Conservation (phyloP, 2,329 filamentous ascomycete genomes). For the Phaeosphaeria sp. region DNA sequence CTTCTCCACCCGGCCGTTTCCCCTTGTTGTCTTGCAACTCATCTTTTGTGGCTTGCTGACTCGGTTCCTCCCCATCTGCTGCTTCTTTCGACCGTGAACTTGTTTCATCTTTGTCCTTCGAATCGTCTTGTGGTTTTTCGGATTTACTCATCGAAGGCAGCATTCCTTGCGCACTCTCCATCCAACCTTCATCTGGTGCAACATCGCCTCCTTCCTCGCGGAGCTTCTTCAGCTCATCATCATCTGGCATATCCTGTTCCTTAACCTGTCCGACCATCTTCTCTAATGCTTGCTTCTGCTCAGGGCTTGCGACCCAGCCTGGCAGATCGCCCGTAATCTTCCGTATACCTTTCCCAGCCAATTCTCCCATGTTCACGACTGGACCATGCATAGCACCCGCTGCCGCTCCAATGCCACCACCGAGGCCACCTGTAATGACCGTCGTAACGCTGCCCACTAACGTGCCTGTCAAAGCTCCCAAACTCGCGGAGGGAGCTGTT, state of each 20-base stretch:
- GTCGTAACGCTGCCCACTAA: slow-evolving; percentile 28
- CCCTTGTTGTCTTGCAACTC: neutral
- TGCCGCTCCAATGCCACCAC: slow-evolving; percentile 24
- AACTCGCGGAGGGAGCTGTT: slow-evolving; percentile 24
- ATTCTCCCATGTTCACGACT: slow-evolving; percentile 17
- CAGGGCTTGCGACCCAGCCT: slow-evolving; percentile 24
- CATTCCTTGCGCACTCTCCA: slow-evolving; percentile 16
- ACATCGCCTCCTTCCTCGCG: slow-evolving; percentile 14
- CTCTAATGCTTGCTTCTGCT: slow-evolving; percentile 24
- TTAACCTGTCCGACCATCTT: slow-evolving; percentile 28
- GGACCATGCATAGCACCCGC: slow-evolving; percentile 25
- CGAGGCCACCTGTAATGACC: slow-evolving; percentile 24
- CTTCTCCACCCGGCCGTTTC: slow-evolving; percentile 56
- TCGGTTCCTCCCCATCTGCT: neutral
- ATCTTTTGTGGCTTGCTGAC: neutral
- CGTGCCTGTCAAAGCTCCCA: slow-evolving; percentile 28
- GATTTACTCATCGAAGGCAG: slow-evolving; percentile 10
- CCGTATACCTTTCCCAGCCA: slow-evolving; percentile 23
- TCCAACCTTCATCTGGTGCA: slow-evolving; percentile 13
- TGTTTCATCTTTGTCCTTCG: neutral
- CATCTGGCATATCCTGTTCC: slow-evolving; percentile 20
- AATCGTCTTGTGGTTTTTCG: neutral
- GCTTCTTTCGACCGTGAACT: neutral
- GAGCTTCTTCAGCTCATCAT: slow-evolving; percentile 24
- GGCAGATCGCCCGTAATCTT: slow-evolving; percentile 22